These are phyloP conservation scores for Fusarium nygamai DNA, from an alignment of 2,329 filamentous ascomycete genomes.

Conservation along the genomic window DNA sequence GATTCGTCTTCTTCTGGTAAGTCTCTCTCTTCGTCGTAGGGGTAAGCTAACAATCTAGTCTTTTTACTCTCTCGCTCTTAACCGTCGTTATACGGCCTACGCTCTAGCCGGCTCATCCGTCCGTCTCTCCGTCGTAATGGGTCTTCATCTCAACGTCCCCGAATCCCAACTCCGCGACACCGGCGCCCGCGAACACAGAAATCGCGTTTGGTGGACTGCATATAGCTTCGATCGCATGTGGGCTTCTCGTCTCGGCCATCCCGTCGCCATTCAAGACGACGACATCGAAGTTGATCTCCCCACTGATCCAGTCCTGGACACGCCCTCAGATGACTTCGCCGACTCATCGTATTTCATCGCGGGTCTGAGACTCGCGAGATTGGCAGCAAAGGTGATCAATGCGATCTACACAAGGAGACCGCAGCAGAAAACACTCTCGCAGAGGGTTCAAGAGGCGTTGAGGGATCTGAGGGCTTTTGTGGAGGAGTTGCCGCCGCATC, in stretches of 20 bases:
- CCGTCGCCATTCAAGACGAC: conserved; percentile 58
- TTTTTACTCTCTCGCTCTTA: conserved; percentile 56
- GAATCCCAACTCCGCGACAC: conserved; percentile 53
- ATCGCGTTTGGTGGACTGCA: conserved; percentile 55
- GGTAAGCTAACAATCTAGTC: conserved; percentile 42
- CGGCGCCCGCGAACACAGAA: conserved; percentile 51
- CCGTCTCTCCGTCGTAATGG: conserved; percentile 55
- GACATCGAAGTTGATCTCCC: conserved; percentile 58
- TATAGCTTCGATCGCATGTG: conserved; percentile 59
- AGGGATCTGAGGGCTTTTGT: conserved; percentile 46
- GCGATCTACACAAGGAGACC: conserved; percentile 48
- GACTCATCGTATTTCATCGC: conserved; percentile 48
- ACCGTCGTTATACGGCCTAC: conserved; percentile 57
- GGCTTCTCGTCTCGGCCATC: conserved; percentile 59
- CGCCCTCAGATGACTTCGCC: conserved; percentile 44
- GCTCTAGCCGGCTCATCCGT: conserved; percentile 56
- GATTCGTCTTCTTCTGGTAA: conserved; percentile 55
- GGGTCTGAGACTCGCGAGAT: conserved; percentile 51
- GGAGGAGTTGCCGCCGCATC: conserved; percentile 44
- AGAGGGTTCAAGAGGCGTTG: conserved; percentile 47
- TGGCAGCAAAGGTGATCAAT: conserved; percentile 42
- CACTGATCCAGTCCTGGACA: conserved; percentile 45
- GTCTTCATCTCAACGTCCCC: conserved; percentile 53
- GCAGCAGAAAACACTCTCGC: conserved; percentile 44
- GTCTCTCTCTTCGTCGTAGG: neutral